These are phyloP conservation scores for Cladosporium velox DNA, from an alignment of 2,329 filamentous ascomycete genomes.

Conservation along the genomic window DNA sequence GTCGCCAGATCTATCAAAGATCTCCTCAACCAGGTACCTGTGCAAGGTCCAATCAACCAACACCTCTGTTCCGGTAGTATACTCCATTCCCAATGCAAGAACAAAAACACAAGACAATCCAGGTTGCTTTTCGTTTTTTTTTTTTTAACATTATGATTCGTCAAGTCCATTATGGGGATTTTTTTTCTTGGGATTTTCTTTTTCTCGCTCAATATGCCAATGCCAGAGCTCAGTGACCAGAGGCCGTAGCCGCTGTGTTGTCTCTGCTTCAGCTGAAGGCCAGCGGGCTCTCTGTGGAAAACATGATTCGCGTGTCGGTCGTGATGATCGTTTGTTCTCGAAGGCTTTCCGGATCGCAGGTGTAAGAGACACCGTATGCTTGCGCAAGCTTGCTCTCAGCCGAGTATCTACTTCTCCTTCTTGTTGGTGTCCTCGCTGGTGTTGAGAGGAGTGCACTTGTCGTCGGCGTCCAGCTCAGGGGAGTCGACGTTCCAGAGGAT, in stretches of 20 bases:
- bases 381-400: not conserved
- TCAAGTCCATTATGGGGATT: not conserved
- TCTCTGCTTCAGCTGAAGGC: not conserved
- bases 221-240: not conserved
- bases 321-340: not conserved
- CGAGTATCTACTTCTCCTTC: not conserved
- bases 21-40: not conserved
- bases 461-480: not conserved
- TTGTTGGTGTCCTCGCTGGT: not conserved
- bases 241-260: not conserved
- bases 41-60: not conserved
- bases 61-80: not conserved
- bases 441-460: not conserved
- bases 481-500: conserved; percentile 45
- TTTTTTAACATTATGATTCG: not conserved
- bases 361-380: not conserved
- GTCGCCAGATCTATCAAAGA: not conserved
- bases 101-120: no score
- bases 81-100: no score
- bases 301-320: not conserved
- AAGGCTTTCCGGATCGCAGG: not conserved
- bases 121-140: no score
- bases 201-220: not conserved
- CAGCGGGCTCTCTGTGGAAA: not conserved
- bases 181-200: not conserved